phyloP scores from a whole-genome alignment of 352 stramenopile species.

The Phytophthora constricta region DNA sequence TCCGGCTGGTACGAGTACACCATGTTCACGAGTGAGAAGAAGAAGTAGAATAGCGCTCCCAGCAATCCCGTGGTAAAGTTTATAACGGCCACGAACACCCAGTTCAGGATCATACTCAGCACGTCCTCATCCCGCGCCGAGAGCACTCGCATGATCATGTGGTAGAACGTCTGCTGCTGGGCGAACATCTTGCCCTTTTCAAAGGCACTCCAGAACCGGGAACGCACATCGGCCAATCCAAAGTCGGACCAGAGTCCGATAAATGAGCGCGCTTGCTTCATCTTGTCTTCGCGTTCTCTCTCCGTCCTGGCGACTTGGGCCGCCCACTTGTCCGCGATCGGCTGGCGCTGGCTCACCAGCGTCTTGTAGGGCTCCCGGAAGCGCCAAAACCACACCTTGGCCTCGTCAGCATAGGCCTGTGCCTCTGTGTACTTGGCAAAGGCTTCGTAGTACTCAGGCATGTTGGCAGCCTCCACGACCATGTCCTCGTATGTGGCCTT shows the following conservation, averaged over 20 bases:
- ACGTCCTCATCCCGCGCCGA: conserved; percentile 77
- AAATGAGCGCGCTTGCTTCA: conserved; percentile 80
- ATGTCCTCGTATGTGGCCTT: conserved; percentile 79
- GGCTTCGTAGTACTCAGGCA: conserved; percentile 80
- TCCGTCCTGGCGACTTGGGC: conserved; percentile 64
- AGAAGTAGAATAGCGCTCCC: conserved; percentile 86
- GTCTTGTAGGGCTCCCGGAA: conserved; percentile 79
- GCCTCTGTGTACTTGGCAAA: conserved; percentile 60
- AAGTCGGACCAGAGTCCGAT: conserved; percentile 89
- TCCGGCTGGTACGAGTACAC: conserved; percentile 87
- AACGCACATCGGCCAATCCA: conserved; percentile 74
- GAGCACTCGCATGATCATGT: conserved; percentile 83
- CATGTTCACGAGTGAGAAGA: conserved; percentile 84
- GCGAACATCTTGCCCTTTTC: conserved; percentile 88
- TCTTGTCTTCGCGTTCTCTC: conserved; percentile 62
- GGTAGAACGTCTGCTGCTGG: conserved; percentile 89
- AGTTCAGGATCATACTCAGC: conserved; percentile 81
- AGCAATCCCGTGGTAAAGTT: conserved; percentile 91
- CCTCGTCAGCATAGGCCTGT: conserved; percentile 65
- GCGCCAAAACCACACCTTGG: conserved; percentile 89
- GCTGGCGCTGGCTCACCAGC: conserved; percentile 63
- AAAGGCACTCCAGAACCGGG: conserved; percentile 83
- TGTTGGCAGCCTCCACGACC: conserved; percentile 77
- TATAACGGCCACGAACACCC: conserved; percentile 82
- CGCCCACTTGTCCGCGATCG: conserved; percentile 65